Base-by-base conservation (phyloP, 257 asterid genomes). In the Lantana camara region DNA sequence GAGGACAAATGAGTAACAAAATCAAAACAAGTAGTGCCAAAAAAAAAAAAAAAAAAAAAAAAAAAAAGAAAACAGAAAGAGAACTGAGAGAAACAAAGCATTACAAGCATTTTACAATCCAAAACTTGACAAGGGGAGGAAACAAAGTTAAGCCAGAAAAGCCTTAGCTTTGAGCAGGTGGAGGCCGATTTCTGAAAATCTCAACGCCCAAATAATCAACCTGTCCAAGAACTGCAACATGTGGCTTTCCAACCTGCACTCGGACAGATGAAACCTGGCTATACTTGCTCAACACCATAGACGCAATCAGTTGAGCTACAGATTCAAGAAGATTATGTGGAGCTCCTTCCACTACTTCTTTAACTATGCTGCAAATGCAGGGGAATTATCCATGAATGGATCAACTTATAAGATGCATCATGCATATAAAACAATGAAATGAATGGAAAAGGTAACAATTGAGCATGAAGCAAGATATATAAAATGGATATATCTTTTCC, bases 191-290 rank as follows among this genome's bases (percentile, higher is more conserved):
- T 60, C 96, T 81, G 9, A 48, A 41, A 52, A 94, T 88, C 88
- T 94, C 95, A 9, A 94, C 89, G 0, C 96, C 97, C 77, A 90
- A 77, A 77, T 90, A 88, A 73, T 90, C 97, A 5, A 94, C 77
- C 4, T 84, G 70, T 23, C 99, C 96, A 6, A 68, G 68, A 58
- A 94, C 96, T 0, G 95, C 96, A 2, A 90, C 96, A 34, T 90
- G 97, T 0, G 99, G 97, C 85, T 94, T 94, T 24, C 93, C 96
- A 9, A 94, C 83, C 68, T 81, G 87, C 34, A 93, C 75, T 4
- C 96, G 85, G 19, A 94, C 89, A 48, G 83, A 83, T 32, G 90
- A 76, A 63, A 90, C 64, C 73, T 73, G 80, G 10, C 83, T 77
- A 60, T 52, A 78, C 69, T 81, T 74, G 55, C 56, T 49, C 74